These are phyloP conservation scores for Crucihimalaya himalaica DNA, from an alignment of 345 rosid species.

Conservation along the genomic window DNA sequence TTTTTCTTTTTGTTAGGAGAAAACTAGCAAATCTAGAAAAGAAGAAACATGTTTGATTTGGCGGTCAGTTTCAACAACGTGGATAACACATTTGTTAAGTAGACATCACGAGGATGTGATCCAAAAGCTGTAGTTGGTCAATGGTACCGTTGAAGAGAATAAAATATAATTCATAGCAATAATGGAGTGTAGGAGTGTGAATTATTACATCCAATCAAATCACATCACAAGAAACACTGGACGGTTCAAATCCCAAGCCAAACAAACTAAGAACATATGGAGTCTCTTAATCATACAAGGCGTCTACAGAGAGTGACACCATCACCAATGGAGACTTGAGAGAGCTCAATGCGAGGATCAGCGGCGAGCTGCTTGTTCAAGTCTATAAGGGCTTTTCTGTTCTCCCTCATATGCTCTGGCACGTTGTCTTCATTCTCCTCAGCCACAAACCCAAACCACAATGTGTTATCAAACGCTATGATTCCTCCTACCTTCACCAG, in stretches of 20 bases:
- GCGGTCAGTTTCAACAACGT: no score
- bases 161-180: no score
- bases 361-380: conserved; percentile 52
- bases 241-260: neutral
- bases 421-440: conserved; percentile 29
- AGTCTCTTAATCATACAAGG: conserved; percentile 25
- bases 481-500: conserved; percentile 51
- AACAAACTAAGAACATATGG: neutral
- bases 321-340: conserved; percentile 63
- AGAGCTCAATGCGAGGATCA: conserved; percentile 59
- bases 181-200: no score
- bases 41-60: no score
- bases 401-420: conserved; percentile 31
- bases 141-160: no score
- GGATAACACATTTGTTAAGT: no score
- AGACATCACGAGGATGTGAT: no score
- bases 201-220: no score
- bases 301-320: conserved; percentile 69
- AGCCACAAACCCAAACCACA: conserved; percentile 49
- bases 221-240: neutral
- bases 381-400: conserved; percentile 38
- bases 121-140: no score
- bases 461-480: conserved; percentile 49
- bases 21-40: no score
- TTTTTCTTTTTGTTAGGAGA: no score